phyloP scores from a whole-genome alignment of 768 basidiomycete genomes.

The Termitomyces sp. region DNA sequence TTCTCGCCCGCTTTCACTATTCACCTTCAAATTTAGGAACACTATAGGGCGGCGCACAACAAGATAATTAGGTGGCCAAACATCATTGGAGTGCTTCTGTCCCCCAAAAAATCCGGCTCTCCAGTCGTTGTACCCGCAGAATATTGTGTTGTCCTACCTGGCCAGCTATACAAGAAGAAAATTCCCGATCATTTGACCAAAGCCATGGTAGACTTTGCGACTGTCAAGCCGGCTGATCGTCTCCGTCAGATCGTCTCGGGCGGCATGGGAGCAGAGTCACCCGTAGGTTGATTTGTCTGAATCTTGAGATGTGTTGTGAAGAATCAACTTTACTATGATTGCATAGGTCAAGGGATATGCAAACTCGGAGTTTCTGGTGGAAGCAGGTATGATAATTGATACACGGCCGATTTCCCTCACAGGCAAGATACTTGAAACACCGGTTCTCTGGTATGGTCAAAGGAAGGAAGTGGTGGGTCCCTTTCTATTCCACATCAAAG shows the following conservation, averaged over 20 bases:
- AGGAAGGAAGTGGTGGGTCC: not conserved
- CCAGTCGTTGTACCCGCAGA: slow-evolving; percentile 46
- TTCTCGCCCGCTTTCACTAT: not conserved
- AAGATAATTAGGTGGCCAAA: slow-evolving; percentile 26
- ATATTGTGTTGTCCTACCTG: slow-evolving; percentile 35
- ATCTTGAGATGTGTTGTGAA: slow-evolving; percentile 5
- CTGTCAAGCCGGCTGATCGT: slow-evolving; percentile 38
- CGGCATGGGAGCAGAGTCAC: slow-evolving; percentile 6
- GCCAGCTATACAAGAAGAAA: slow-evolving; percentile 45
- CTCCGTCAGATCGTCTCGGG: slow-evolving; percentile 33
- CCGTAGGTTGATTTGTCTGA: not conserved
- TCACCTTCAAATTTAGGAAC: slow-evolving; percentile 28
- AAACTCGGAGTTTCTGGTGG: slow-evolving; percentile 27
- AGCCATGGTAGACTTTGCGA: slow-evolving; percentile 44
- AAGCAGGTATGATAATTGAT: slow-evolving; percentile 34
- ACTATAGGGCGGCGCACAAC: slow-evolving; percentile 32
- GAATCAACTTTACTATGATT: not conserved
- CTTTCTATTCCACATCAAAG: not conserved
- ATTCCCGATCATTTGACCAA: slow-evolving; percentile 31
- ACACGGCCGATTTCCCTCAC: slow-evolving; percentile 17
- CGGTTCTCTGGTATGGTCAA: slow-evolving; percentile 13
- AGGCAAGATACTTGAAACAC: slow-evolving; percentile 18
- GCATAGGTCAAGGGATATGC: slow-evolving; percentile 14
- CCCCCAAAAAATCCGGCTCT: slow-evolving; percentile 17
- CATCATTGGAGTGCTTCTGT: slow-evolving; percentile 33